Conservation (phyloP, 2,329 filamentous ascomycete species). For the Paecilomyces fulvus region DNA sequence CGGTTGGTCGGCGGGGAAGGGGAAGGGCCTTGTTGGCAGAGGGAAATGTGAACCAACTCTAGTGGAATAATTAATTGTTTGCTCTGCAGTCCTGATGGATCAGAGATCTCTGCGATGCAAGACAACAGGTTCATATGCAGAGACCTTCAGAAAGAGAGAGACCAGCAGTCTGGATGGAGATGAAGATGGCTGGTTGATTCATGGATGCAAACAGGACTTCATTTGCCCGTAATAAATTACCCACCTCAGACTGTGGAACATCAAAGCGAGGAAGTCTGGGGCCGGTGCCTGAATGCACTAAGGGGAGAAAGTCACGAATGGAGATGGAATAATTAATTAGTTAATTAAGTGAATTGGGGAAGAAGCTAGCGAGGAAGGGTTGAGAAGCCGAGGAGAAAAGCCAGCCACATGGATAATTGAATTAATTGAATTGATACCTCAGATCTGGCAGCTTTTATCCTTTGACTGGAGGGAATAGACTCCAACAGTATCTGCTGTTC, state of each 20-base stretch:
- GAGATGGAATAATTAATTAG: no score
- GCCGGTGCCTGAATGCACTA: not conserved
- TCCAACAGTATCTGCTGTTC: not conserved
- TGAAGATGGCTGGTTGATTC: not conserved
- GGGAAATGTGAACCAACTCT: not conserved
- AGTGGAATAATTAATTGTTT: not conserved
- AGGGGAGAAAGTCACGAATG: not conserved
- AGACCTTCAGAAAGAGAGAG: not conserved
- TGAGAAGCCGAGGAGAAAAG: no score
- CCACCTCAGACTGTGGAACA: not conserved
- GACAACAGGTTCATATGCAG: not conserved
- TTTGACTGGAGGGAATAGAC: no score
- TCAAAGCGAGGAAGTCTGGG: not conserved
- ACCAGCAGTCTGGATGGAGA: not conserved
- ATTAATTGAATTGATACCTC: no score
- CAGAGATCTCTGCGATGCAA: not conserved
- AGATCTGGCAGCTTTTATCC: not conserved
- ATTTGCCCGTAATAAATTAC: not conserved
- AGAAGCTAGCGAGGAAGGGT: not conserved
- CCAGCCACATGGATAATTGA: no score
- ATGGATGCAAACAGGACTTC: not conserved
- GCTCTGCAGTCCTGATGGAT: not conserved
- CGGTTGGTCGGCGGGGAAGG: not conserved
- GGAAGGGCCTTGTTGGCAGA: not conserved
- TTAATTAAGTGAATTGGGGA: no score